phyloP scores from a whole-genome alignment of 2,329 filamentous ascomycete species.

The Ophiostoma pallidulum region DNA sequence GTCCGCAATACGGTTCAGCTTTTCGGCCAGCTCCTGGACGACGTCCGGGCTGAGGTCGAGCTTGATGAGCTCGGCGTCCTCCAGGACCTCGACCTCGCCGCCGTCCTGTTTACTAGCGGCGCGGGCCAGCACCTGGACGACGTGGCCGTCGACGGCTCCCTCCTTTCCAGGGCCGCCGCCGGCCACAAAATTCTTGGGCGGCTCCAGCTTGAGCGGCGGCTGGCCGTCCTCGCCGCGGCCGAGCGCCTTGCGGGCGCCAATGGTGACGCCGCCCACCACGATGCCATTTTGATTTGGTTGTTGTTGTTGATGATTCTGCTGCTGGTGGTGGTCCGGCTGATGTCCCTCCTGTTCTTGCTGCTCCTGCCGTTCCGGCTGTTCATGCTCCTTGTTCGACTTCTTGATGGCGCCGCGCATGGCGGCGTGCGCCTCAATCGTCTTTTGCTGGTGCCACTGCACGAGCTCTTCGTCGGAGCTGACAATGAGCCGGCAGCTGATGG shows the following conservation, averaged over 20 bases:
- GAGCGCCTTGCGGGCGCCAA: conserved; percentile 42
- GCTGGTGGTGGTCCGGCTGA: too few relatives aligned
- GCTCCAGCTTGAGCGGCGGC: conserved; percentile 34
- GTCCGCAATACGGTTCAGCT: conserved; percentile 59
- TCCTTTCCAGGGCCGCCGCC: conserved; percentile 13
- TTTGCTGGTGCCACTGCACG: conserved; percentile 29
- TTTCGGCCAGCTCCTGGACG: conserved; percentile 58
- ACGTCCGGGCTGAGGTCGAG: conserved; percentile 57
- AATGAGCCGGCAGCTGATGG: conserved; percentile 67
- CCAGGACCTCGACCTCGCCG: conserved; percentile 51
- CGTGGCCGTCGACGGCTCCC: conserved; percentile 3
- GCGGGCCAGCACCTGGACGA: conserved; percentile 37
- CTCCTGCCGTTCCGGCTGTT: conserved; percentile 10
- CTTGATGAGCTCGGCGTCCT: conserved; percentile 57
- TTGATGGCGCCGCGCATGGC: conserved; percentile 24
- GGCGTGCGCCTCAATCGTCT: conserved; percentile 30
- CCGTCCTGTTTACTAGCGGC: conserved; percentile 45
- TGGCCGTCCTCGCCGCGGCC: conserved; percentile 39
- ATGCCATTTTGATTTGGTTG: conserved; percentile 19
- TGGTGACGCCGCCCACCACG: conserved; percentile 43
- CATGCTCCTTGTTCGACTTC: conserved; percentile 15
- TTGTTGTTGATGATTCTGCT: too few relatives aligned
- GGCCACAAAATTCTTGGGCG: conserved; percentile 33
- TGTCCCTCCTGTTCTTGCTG: too few relatives aligned
- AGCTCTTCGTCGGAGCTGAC: conserved; percentile 42